Evolutionary conservation across 2,329 filamentous ascomycete species (phyloP).

Genomic region (Alternaria ethzedia): DNA sequence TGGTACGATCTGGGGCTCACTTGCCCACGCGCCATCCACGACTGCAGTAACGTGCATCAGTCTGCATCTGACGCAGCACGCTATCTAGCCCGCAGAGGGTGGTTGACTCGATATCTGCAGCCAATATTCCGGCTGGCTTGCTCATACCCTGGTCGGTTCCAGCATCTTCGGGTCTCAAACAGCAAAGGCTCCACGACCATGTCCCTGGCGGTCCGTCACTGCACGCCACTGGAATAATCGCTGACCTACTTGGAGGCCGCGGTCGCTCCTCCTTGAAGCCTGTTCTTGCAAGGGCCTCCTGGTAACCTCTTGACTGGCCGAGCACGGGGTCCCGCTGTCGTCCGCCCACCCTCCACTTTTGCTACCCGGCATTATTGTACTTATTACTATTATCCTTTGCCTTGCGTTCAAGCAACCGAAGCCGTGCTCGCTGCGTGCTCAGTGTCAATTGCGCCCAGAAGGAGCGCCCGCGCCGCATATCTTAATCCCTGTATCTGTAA

Average conservation of each 20-base stretch:
- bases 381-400: constrained; percentile 42
- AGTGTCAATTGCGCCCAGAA: constrained; percentile 32
- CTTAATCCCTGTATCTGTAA: constrained; percentile 36
- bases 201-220: constrained; percentile 42
- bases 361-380: constrained; percentile 37
- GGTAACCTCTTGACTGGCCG: constrained; percentile 32
- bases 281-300: constrained; percentile 26
- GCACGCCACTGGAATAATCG: constrained; percentile 27
- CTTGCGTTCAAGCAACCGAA: constrained; percentile 28
- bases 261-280: constrained; percentile 26
- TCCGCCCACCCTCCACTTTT: constrained; percentile 30
- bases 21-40: constrained; percentile 27
- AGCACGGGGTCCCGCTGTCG: constrained; percentile 34
- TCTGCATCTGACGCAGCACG: constrained; percentile 36
- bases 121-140: constrained; percentile 38
- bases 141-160: constrained; percentile 29
- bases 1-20: constrained; percentile 34
- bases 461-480: constrained; percentile 39
- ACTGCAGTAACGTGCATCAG: constrained; percentile 35
- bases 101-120: constrained; percentile 32
- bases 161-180: constrained; percentile 44
- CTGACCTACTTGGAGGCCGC: constrained; percentile 30
- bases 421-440: constrained; percentile 30
- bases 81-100: constrained; percentile 35
- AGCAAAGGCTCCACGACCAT: constrained; percentile 46